Evolutionary conservation across 2,329 filamentous ascomycete genomes (phyloP), one percentile per base, ranked within the genome.

Genomic region (Epichloe scottii): DNA sequence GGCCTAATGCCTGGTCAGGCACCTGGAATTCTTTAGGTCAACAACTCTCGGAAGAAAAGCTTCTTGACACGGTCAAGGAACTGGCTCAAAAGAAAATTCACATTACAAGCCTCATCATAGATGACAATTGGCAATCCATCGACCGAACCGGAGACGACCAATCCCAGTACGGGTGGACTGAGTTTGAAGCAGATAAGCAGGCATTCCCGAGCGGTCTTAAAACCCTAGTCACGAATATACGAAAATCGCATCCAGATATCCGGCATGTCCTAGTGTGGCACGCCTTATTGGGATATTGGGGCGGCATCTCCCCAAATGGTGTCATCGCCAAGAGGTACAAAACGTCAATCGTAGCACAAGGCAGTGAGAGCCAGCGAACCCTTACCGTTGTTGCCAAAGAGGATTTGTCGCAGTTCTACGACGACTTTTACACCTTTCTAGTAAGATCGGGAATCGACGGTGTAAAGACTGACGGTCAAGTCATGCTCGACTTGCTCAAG

Each of bases 1-100:
- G 26, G 34, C 26, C 37, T 49, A 23, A 49, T 38, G 26, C 17
- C 19, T 12, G 3, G 3, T 5, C 44, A 81, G 79, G 78, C 64
- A 98, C 93, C 0, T 98, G 93, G 93, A 98, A 97, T 62, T 86
- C 83, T 0, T 73, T 98, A 0, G 93, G 93, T 0, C 88, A 94
- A 59, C 72, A 83, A 43, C 73, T 98, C 35, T 93, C 84, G 0
- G 87, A 91, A 54, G 74, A 87, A 19, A 94, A 89, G 59, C 79
- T 98, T 14, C 72, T 89, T 12, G 67, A 81, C 40, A 89, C 90
- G 1, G 71, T 97, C 1, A 80, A 89, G 52, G 75, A 77, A 1
- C 71, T 98, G 11, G 77, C 82, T 4, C 72, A 81, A 33, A 77
- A 86, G 51, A 78, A 83, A 1, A 87, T 98, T 60, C 82, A 85